Base-by-base conservation (phyloP, 495 filamentous ascomycete species). In the Talaromyces ruber region DNA sequence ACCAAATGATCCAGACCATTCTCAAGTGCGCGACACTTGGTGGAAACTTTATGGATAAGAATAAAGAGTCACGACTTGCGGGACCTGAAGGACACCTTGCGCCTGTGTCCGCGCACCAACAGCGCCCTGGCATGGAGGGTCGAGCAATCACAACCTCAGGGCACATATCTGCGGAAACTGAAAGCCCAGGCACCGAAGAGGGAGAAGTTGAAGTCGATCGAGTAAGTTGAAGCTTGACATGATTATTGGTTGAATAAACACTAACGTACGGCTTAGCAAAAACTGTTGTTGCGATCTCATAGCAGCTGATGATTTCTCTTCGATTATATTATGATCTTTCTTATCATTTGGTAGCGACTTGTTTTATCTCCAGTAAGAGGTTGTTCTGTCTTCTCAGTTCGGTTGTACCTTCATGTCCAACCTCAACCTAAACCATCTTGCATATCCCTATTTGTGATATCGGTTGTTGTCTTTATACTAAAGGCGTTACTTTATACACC, bases 1-100 rank as follows among this genome's bases (percentile, higher is more conserved):
- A 96, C 72, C 91, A 96, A 70, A 87, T 99, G 76, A 97, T 98
- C 73, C 95, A 99, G 72, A 97, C 94, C 6, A 99, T 99, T 61
- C 80, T 99, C 65, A 97, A 98, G 73, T 93, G 90, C 68, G 90
- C 90, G 12, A 97, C 93, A 3, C 85, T 98, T 28, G 93, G 94
- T 64, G 92, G 92, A 12, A 90, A 89, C 50, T 82, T 98, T 32
- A 77, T 96, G 62, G 92, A 96, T 61, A 83, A 83, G 69, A 83
- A 82, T 64, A 83, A 84, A 67, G 83, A 86, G 61, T 75, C 80
- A 11, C 76, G 82, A 53, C 74, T 82, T 24, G 83, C 82, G 6
- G 78, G 81, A 29, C 82, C 79, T 55, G 82, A 84, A 60, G 68
- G 75, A 68, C 76, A 81, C 53, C 34, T 68, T 75, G 58, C 73